A percentile compares a stretch with the other conserved stretches of the same genome.
Conservation (phyloP, 148 eudicot genomes). For the Polygonum aviculare region DNA sequence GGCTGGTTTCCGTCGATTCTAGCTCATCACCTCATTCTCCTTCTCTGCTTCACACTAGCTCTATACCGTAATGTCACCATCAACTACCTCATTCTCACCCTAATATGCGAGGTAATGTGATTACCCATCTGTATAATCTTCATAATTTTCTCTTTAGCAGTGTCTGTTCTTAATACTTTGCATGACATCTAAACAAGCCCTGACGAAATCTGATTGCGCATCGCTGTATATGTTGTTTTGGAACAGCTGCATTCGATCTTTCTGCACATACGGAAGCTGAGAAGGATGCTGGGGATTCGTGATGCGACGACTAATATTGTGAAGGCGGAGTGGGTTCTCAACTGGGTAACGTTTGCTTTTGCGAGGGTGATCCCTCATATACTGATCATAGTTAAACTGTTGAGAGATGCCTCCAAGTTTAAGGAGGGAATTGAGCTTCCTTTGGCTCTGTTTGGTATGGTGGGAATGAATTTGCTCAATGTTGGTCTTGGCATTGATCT, state of each 20-base stretch:
- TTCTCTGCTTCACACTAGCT: slow-evolving; percentile 84
- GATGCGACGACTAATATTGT: slow-evolving; percentile 46
- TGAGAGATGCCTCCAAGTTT: slow-evolving; percentile 72
- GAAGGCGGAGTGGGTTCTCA: slow-evolving; percentile 75
- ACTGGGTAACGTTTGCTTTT: slow-evolving; percentile 54
- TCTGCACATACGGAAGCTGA: slow-evolving; percentile 65
- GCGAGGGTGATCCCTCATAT: slow-evolving; percentile 60
- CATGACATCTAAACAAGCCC: too few relatives aligned
- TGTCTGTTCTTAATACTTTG: too few relatives aligned
- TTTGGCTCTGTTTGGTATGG: slow-evolving; percentile 82
- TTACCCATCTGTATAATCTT: not conserved
- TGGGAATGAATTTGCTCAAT: slow-evolving; percentile 75
- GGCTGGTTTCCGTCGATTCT: slow-evolving; percentile 77
- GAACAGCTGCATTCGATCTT: slow-evolving; percentile 70
- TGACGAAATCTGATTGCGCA: not conserved
- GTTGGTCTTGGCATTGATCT: slow-evolving; percentile 72
- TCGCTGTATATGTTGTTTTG: not conserved
- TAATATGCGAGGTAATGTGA: slow-evolving; percentile 72
- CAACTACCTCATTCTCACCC: slow-evolving; percentile 94
- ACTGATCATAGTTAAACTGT: slow-evolving; percentile 61
- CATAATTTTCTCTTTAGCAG: not conserved
- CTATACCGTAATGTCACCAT: slow-evolving; percentile 75
- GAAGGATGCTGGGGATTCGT: slow-evolving; percentile 75
- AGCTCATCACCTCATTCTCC: slow-evolving; percentile 79
- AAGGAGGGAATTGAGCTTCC: slow-evolving; percentile 71